Evolutionary conservation across 352 stramenopile genomes (phyloP), one percentile per base, ranked within the genome.

Genomic region (Pilasporangium apinafurcum): DNA sequence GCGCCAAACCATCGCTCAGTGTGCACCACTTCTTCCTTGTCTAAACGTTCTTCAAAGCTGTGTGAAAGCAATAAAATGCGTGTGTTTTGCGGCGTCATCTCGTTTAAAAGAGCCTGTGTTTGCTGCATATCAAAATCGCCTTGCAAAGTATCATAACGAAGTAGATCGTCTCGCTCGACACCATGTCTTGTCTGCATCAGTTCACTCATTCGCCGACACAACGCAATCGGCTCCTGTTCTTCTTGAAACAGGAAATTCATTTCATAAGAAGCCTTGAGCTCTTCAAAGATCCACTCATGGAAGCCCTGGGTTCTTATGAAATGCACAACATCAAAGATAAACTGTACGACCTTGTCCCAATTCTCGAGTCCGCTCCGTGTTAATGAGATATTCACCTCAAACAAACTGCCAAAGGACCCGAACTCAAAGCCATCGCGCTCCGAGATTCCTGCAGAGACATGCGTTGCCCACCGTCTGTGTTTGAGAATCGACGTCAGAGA

Each of bases 181-280:
- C 45, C 50, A 42, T 71, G 55, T 17, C 62, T 61, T 20, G 44
- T 26, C 26, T 87, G 65, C 65, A 92, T 81, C 3, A 77, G 55
- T 34, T 84, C 62, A 34, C 71, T 71, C 18, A 90, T 37, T 8
- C 62, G 54, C 4, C 55, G 57, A 33, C 71, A 88, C 7, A 82
- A 28, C 7, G 50, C 40, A 5, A 66, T 43, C 0, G 54, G 59
- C 25, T 68, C 57, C 6, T 38, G 33, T 28, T 87, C 71, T 62
- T 86, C 73, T 40, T 84, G 65, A 30, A 86, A 87, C n/a, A 54
- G 53, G 56, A 83, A 84, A 4, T 56, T 46, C 40, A 87, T 81
- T 10, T 76, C 62, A 6, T 27, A 52, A 2, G 72, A 71, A 0
- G 57, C 46, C 7, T 53, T 70, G 24, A 82, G 48, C 35, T 87